Conservation (phyloP, 495 filamentous ascomycete genomes). For the Aspergillus nanangensis region DNA sequence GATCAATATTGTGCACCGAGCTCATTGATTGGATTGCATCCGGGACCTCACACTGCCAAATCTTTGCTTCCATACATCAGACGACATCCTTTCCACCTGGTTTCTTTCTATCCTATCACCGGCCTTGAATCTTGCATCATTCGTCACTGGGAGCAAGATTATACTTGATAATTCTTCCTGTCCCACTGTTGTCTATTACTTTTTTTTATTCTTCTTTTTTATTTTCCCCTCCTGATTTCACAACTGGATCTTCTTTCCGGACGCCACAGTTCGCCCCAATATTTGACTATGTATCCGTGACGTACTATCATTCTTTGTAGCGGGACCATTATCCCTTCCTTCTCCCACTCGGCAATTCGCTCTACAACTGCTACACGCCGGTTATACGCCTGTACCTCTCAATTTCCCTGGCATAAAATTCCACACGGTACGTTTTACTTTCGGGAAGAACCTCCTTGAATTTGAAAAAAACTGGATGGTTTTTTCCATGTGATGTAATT, state of each 20-base stretch:
- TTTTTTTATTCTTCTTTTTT: neutral
- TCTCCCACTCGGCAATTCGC: no score
- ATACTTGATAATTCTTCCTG: neutral
- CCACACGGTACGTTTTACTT: no score
- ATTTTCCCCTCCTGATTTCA: neutral
- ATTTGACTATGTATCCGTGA: slow-evolving; percentile 24
- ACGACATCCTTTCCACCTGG: neutral
- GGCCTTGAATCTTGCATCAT: neutral
- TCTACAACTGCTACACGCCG: no score
- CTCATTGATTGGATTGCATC: slow-evolving; percentile 13
- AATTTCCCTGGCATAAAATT: no score
- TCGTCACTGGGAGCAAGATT: neutral
- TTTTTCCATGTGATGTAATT: no score
- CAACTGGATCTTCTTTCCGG: neutral
- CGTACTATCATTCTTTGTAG: slow-evolving; percentile 26
- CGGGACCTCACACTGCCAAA: slow-evolving; percentile 6
- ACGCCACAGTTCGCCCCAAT: slow-evolving; percentile 3
- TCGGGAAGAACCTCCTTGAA: no score
- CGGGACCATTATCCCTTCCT: slow-evolving; percentile 20
- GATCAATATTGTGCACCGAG: slow-evolving; percentile 7
- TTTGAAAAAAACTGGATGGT: no score
- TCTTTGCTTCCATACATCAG: slow-evolving; percentile 13
- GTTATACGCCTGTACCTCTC: neutral
- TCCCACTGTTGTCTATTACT: neutral
- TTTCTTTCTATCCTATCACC: neutral